phyloP scores from a whole-genome alignment of 805 yeast species.

The Starmerella stigmatis region DNA sequence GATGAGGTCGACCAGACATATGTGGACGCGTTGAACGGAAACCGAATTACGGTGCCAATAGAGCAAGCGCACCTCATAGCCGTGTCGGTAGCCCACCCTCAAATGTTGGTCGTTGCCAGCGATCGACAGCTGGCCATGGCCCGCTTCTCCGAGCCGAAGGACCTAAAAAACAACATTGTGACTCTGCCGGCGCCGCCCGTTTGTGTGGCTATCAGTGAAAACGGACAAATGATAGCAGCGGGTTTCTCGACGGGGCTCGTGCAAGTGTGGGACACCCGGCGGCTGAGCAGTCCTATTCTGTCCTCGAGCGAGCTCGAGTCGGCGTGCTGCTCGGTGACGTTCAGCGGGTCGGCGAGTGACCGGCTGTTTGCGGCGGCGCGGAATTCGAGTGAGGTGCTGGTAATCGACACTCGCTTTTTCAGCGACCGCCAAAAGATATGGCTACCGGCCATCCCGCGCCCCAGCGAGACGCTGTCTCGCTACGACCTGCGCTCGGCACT shows the following conservation, averaged over 20 bases:
- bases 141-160: not conserved
- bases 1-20: no score
- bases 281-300: not conserved
- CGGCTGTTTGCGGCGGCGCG: not conserved
- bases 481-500: constrained; percentile 1
- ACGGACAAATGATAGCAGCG: constrained; percentile 1
- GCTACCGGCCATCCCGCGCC: constrained; percentile 1
- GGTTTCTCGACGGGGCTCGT: not conserved
- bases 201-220: not conserved
- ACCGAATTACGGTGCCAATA: not conserved
- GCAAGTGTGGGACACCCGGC: not conserved
- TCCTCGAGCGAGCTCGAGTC: not conserved
- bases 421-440: not conserved
- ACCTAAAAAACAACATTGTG: not conserved
- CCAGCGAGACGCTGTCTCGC: constrained; percentile 2
- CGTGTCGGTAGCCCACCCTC: not conserved
- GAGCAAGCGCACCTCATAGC: not conserved
- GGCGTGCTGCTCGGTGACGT: not conserved
- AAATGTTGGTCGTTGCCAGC: not conserved
- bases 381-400: not conserved
- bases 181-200: not conserved
- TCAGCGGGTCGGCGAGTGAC: not conserved
- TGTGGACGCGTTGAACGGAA: no score
- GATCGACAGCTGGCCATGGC: not conserved
- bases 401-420: not conserved